Conservation (phyloP, 2,329 filamentous ascomycete species). For the Plectosphaerella cucumerina region DNA sequence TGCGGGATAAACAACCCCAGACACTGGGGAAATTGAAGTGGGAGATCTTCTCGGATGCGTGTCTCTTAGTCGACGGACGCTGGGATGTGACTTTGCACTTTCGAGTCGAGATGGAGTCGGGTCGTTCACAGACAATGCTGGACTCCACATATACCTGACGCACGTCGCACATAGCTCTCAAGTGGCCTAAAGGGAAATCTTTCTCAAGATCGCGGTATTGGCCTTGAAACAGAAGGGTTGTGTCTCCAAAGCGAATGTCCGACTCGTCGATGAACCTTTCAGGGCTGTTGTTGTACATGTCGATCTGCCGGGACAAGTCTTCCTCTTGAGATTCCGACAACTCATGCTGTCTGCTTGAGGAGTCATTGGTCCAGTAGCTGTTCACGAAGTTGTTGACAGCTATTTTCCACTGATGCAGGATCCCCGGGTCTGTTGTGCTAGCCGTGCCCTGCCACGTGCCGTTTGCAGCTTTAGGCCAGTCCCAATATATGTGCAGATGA, state of each 20-base stretch:
- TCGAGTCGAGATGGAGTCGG: not conserved
- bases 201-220: too few species aligned
- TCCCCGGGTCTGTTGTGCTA: not conserved
- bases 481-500: not conserved
- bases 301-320: too few species aligned
- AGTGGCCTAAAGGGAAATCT: not conserved
- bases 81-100: constrained; percentile 2
- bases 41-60: constrained; percentile 2
- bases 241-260: not conserved
- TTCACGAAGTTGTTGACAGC: constrained; percentile 4
- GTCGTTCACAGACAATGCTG: constrained; percentile 2
- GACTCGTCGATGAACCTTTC: not conserved
- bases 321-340: too few species aligned
- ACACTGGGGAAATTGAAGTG: not conserved
- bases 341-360: too few species aligned
- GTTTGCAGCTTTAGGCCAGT: not conserved
- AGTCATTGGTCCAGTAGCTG: not conserved
- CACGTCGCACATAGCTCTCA: not conserved
- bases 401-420: constrained; percentile 6
- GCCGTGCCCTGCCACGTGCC: constrained; percentile 2
- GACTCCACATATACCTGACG: constrained; percentile 7
- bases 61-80: not conserved
- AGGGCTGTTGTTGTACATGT: too few species aligned
- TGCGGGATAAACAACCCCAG: not conserved
- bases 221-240: constrained; percentile 1